Evolutionary conservation across 345 rosid species (phyloP).

Genomic region (Atalantia buxifolia): DNA sequence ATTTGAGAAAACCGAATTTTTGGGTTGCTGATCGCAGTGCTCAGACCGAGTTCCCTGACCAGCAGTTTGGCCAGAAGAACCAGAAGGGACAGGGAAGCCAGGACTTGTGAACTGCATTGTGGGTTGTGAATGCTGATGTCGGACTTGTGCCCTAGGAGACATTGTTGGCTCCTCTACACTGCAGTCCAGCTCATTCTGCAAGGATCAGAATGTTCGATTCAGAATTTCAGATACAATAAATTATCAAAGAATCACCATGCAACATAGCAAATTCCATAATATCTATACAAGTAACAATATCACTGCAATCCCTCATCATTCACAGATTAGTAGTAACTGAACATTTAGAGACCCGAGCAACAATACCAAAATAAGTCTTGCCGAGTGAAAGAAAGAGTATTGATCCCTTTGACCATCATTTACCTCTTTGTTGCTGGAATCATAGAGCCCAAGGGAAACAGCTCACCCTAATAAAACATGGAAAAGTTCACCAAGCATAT

Average conservation of each 20-base stretch:
- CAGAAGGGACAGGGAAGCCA: conserved; percentile 50
- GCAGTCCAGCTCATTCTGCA: conserved; percentile 57
- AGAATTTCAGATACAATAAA: neutral
- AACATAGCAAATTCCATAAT: neutral
- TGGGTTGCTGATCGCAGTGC: conserved; percentile 64
- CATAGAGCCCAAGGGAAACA: too few relatives aligned
- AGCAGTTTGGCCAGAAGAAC: conserved; percentile 44
- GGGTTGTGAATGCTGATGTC: conserved; percentile 47
- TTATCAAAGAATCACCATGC: neutral
- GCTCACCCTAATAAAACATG: conserved; percentile 43
- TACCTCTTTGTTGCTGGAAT: conserved; percentile 46
- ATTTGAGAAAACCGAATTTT: conserved; percentile 79
- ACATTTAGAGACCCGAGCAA: conserved; percentile 53
- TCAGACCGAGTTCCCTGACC: conserved; percentile 51
- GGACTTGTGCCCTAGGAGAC: conserved; percentile 64
- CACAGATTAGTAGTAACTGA: conserved; percentile 61
- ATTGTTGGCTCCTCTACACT: conserved; percentile 49
- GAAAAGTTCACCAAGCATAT: conserved; percentile 86
- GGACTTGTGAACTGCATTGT: conserved; percentile 39
- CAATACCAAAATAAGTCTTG: conserved; percentile 72
- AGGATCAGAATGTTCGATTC: neutral
- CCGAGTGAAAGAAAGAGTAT: conserved; percentile 70
- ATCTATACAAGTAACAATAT: conserved; percentile 24
- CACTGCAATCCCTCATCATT: conserved; percentile 84
- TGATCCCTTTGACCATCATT: conserved; percentile 85